These are phyloP conservation scores for Kwoniella newhampshirensis DNA, from an alignment of 768 basidiomycete species.

Conservation along the genomic window DNA sequence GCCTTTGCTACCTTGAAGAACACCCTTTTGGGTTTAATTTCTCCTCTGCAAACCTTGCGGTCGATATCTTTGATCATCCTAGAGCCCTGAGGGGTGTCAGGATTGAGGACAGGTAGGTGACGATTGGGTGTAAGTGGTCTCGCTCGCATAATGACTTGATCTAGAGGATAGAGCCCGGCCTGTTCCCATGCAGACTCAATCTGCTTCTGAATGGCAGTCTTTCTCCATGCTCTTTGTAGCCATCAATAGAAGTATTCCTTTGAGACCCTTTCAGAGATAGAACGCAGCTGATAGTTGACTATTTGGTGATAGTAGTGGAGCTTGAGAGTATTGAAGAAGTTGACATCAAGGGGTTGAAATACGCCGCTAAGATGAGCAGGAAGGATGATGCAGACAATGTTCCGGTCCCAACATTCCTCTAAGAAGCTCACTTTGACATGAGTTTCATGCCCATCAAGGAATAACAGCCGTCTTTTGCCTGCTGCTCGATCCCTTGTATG, in stretches of 20 bases:
- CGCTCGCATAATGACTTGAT: too few species aligned
- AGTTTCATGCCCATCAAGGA: slow-evolving; percentile 20
- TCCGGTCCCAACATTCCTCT: slow-evolving; percentile 21
- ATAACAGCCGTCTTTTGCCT: slow-evolving; percentile 12
- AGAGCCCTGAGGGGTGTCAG: slow-evolving; percentile 6
- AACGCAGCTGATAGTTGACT: slow-evolving; percentile 6
- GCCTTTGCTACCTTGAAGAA: slow-evolving; percentile 6
- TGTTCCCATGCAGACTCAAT: slow-evolving; percentile 13
- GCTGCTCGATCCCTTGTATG: slow-evolving; percentile 1
- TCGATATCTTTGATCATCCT: neutral
- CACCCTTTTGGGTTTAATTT: neutral
- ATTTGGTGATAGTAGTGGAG: neutral
- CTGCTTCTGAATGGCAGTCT: slow-evolving; percentile 6
- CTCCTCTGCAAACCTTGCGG: neutral
- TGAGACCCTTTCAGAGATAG: neutral
- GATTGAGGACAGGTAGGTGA: neutral
- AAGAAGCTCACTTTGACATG: slow-evolving; percentile 13
- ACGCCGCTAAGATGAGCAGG: slow-evolving; percentile 13
- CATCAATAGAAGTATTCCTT: slow-evolving; percentile 14
- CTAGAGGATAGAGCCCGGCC: slow-evolving; percentile 19
- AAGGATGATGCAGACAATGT: slow-evolving; percentile 16
- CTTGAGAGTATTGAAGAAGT: slow-evolving; percentile 21
- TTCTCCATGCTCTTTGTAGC: slow-evolving; percentile 14
- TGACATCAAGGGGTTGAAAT: slow-evolving; percentile 23
- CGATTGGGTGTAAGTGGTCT: neutral